A percentile compares a stretch with the other conserved stretches of the same genome.
phyloP scores from a whole-genome alignment of 306 rosid genomes.

The Elaeagnus macrophylla region DNA sequence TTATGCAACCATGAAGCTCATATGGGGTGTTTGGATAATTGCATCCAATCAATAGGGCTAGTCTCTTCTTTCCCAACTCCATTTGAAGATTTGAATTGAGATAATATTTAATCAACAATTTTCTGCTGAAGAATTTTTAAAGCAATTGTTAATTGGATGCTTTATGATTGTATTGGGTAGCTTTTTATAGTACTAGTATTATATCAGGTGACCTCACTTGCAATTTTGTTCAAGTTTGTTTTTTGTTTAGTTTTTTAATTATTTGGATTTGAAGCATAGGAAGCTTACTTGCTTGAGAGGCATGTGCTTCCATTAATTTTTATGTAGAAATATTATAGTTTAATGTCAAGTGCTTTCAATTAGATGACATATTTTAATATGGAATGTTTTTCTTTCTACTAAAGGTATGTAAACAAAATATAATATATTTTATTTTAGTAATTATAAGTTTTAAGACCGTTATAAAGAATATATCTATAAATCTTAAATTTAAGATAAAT shows the following conservation, averaged over 20 bases:
- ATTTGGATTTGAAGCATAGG: slow-evolving; percentile 21
- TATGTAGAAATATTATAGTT: no score
- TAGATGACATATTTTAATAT: no score
- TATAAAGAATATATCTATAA: no score
- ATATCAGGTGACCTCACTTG: slow-evolving; percentile 3
- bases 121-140: background rate
- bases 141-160: background rate
- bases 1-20: slow-evolving; percentile 76
- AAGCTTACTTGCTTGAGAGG: background rate
- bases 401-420: no score
- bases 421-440: no score
- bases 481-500: no score
- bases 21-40: slow-evolving; percentile 57
- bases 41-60: slow-evolving; percentile 81
- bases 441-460: no score
- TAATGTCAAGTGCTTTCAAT: no score
- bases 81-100: slow-evolving; percentile 7
- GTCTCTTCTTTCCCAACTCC: slow-evolving; percentile 46
- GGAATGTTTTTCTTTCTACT: no score
- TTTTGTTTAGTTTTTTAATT: background rate
- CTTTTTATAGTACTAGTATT: background rate
- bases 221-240: slow-evolving; percentile 12
- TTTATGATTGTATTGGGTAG: no score
- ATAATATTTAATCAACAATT: background rate
- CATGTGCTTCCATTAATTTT: no score